Conservation (phyloP, 495 filamentous ascomycete genomes). For the Neurospora intermedia region DNA sequence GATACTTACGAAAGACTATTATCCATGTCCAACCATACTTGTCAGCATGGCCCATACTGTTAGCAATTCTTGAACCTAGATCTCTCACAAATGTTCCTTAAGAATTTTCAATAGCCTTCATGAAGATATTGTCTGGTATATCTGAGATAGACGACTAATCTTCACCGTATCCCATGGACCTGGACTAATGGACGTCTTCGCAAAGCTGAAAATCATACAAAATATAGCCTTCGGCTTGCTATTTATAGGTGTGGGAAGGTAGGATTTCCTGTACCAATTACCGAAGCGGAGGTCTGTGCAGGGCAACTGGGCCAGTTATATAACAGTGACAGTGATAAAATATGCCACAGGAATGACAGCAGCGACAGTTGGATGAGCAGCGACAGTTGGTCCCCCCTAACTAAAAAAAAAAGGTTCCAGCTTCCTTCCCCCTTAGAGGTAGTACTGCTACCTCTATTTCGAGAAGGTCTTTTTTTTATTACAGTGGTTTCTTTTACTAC, state of each 20-base stretch:
- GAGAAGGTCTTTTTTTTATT: no score
- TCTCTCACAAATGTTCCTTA: neutral
- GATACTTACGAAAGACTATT: neutral
- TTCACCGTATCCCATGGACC: neutral
- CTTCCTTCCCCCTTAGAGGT: no score
- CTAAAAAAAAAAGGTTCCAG: no score
- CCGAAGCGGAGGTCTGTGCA: no score
- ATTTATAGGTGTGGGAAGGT: rapidly evolving
- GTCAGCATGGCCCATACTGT: neutral
- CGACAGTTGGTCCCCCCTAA: no score
- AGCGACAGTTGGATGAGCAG: no score
- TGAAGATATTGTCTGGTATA: neutral
- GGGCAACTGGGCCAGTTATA: no score
- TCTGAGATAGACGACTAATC: neutral
- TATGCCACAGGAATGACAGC: no score
- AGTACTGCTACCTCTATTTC: no score
- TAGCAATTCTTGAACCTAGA: neutral
- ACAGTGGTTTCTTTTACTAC: no score
- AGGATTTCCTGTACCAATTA: neutral
- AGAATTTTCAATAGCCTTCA: neutral
- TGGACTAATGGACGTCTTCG: neutral
- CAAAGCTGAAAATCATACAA: neutral
- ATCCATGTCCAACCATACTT: neutral
- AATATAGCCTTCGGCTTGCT: rapidly evolving
- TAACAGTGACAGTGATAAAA: no score